Evolutionary conservation across 1,139 yeast species (phyloP), one percentile per base, ranked within the genome.

Genomic region (Yamadazyma dushanensis): DNA sequence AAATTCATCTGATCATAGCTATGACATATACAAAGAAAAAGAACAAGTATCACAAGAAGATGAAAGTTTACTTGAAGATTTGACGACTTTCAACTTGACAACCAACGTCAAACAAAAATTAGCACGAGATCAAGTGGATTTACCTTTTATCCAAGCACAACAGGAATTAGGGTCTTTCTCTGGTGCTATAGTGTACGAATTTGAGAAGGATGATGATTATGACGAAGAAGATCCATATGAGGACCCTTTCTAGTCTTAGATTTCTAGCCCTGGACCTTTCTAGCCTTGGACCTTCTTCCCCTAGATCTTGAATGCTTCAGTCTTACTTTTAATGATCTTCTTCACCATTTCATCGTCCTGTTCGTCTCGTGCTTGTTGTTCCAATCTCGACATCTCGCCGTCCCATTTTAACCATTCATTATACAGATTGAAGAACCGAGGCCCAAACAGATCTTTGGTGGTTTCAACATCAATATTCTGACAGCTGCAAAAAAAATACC

Each of bases 211-310:
- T 46, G 83, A 90, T 56, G 97, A 90, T 56, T 90, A 89, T 49
- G 97, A 92, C 54, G 97, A 92, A 58, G 97, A 92, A 48, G 98
- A 92, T 58, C 97, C 97, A 0, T 90, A 83, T 51, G 98, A 92
- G 55, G 97, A 92, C 54, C 97, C 97, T 4, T 90, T 89, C 51
- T 89, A 44, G 29, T 3, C 16, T 7, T 19, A 7, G 9, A 19
- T 19, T 7, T 10, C n/a, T 21, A 13, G n/a, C 5, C 29, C 17
- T 7, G 13, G 10, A 26, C 18, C n/a, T 8, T 26, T 26, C 18
- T 15, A 23, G 11, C 8, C 11, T 7, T 23, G 7, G 11, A 23
- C 26, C 25, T 29, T 17, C 18, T 14, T 29, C 11, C 19, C 29
- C 17, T 13, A 22, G n/a, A 5, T 6, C n/a, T 22, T 13, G 16